Evolutionary conservation across 495 filamentous ascomycete species (phyloP).

Genomic region (Podospora pseudopauciseta): DNA sequence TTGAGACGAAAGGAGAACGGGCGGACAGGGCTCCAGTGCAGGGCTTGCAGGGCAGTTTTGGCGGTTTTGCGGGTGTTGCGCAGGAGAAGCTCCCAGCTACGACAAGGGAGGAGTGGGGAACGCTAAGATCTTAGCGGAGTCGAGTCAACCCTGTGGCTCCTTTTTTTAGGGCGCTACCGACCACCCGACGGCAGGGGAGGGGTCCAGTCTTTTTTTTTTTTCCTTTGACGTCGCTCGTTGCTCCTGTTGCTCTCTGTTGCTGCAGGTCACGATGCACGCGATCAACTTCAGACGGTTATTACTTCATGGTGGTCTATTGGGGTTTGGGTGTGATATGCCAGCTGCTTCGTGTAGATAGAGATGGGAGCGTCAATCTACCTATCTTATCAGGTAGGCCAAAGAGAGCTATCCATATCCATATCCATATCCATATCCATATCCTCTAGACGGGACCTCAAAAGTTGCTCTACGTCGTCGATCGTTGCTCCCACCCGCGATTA

Average conservation of each 20-base stretch:
- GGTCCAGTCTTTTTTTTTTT: slow-evolving; percentile 4
- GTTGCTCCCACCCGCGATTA: no score
- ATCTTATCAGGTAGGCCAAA: neutral
- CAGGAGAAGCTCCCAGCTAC: neutral
- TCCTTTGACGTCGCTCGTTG: neutral
- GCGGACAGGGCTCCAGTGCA: slow-evolving; percentile 7
- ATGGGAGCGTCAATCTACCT: neutral
- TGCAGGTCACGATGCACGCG: slow-evolving; percentile 21
- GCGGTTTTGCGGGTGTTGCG: neutral
- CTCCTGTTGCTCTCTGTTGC: slow-evolving; percentile 6
- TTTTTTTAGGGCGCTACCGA: slow-evolving; percentile 23
- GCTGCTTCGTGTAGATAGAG: no score
- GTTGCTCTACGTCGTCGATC: neutral
- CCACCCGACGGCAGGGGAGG: slow-evolving; percentile 1
- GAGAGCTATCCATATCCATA: no score
- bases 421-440: neutral
- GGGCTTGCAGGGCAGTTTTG: neutral
- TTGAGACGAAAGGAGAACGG: slow-evolving; percentile 13
- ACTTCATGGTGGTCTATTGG: no score
- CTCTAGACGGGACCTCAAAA: no score
- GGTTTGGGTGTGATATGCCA: no score
- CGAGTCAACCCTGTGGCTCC: slow-evolving; percentile 12
- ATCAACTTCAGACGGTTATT: slow-evolving; percentile 20
- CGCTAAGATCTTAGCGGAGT: slow-evolving; percentile 17
- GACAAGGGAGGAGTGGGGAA: neutral